These are phyloP conservation scores for Aspergillus piperis DNA, from an alignment of 2,329 filamentous ascomycete species.

Conservation along the genomic window DNA sequence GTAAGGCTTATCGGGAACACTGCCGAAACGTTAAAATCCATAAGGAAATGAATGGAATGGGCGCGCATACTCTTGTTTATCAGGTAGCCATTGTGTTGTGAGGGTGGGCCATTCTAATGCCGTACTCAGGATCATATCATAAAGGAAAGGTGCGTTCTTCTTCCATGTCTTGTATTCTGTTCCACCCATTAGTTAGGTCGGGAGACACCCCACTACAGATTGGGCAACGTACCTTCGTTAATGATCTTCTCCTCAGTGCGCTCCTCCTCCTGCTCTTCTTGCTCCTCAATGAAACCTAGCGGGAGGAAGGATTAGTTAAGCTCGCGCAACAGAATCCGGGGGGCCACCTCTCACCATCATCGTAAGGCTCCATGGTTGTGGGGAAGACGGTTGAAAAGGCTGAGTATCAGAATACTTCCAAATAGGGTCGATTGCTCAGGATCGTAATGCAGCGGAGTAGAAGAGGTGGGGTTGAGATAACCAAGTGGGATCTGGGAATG, in stretches of 20 bases:
- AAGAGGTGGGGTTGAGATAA: background rate
- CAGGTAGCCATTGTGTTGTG: slow-evolving; percentile 97
- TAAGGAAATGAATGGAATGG: background rate
- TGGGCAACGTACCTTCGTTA: slow-evolving; percentile 70
- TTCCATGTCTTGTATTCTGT: slow-evolving; percentile 99
- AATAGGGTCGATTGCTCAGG: slow-evolving; percentile 8
- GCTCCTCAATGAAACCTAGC: slow-evolving; percentile 38
- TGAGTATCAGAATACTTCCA: background rate
- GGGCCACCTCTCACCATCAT: slow-evolving; percentile 32
- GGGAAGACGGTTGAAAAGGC: slow-evolving; percentile 3
- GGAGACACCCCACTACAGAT: background rate
- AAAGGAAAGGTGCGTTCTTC: slow-evolving; percentile 98
- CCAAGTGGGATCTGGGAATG: background rate
- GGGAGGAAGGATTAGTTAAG: slow-evolving; percentile 21
- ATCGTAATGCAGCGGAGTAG: background rate
- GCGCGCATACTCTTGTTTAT: slow-evolving; percentile 70
- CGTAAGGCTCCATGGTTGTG: slow-evolving; percentile 37
- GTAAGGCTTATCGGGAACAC: slow-evolving; percentile 80
- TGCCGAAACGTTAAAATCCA: slow-evolving; percentile 28
- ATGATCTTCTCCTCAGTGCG: slow-evolving; percentile 82
- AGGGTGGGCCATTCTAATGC: slow-evolving; percentile 97
- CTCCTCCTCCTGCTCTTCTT: slow-evolving; percentile 66
- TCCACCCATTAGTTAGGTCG: slow-evolving; percentile 5
- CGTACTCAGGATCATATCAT: slow-evolving; percentile 94
- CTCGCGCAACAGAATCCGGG: slow-evolving; percentile 12